Evolutionary conservation across 179 eudicot genomes (phyloP).

Genomic region (Camellia oleifera): DNA sequence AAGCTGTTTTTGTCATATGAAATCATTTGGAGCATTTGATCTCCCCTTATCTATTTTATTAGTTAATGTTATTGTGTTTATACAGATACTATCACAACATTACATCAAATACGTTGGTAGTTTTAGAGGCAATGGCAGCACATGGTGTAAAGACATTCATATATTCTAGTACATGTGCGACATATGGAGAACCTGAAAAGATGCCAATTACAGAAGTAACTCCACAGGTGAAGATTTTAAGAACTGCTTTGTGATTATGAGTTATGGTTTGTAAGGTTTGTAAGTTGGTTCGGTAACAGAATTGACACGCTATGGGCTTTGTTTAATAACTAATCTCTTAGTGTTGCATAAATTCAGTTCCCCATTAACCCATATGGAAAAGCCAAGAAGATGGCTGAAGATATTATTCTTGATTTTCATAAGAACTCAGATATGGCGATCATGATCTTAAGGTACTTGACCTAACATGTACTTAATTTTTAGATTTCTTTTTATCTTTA

Average conservation of each 20-base stretch:
- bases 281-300: not conserved
- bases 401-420: constrained; percentile 78
- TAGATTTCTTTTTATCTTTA: not conserved
- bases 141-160: constrained; percentile 69
- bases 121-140: constrained; percentile 79
- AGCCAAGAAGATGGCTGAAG: constrained; percentile 97
- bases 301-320: not conserved
- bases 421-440: constrained; percentile 79
- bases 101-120: constrained; percentile 79
- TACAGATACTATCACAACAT: constrained; percentile 91
- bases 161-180: constrained; percentile 97
- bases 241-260: not conserved
- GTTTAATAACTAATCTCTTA: not conserved
- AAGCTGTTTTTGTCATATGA: not conserved
- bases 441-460: constrained; percentile 73
- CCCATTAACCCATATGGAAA: constrained; percentile 97
- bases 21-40: not conserved
- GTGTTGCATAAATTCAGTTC: constrained; percentile 38
- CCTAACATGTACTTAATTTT: not conserved
- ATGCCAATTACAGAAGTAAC: constrained; percentile 97
- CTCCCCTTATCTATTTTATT: not conserved
- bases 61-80: not conserved
- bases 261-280: not conserved
- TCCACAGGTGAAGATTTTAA: constrained; percentile 60
- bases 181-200: constrained; percentile 90